These are phyloP conservation scores for Wickerhamiella azyma DNA, from an alignment of 805 yeast genomes.

Conservation along the genomic window DNA sequence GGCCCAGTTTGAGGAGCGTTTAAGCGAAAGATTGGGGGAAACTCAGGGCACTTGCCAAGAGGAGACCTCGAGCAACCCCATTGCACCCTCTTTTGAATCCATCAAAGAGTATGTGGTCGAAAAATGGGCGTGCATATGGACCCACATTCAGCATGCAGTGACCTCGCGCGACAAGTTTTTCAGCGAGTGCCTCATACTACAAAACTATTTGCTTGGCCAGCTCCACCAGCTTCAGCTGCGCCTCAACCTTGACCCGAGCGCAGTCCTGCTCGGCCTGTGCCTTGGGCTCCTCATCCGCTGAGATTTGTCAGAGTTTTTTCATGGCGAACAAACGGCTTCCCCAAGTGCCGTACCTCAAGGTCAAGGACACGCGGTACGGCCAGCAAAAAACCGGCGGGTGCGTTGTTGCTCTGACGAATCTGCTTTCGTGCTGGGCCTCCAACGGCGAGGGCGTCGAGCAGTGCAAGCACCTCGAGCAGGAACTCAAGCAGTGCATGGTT, in stretches of 20 bases:
- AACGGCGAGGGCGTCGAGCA: slow-evolving; percentile 67
- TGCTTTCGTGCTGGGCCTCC: slow-evolving; percentile 92
- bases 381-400: slow-evolving; percentile 34
- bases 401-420: slow-evolving; percentile 64
- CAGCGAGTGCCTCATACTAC: background rate
- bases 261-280: background rate
- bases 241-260: background rate
- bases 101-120: background rate
- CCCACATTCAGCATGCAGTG: background rate
- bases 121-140: background rate
- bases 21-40: slow-evolving; percentile 29
- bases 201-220: background rate
- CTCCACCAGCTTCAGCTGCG: background rate
- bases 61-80: background rate
- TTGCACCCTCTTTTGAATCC: slow-evolving; percentile 4
- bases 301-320: background rate
- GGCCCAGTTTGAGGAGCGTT: slow-evolving; percentile 69
- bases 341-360: slow-evolving; percentile 11
- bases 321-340: slow-evolving; percentile 8
- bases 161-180: background rate
- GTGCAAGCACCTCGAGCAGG: slow-evolving; percentile 53
- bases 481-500: slow-evolving; percentile 63
- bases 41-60: slow-evolving; percentile 10
- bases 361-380: slow-evolving; percentile 9
- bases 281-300: background rate